Conservation (phyloP, 73 alveolate genomes). For the Blepharisma stoltei region DNA sequence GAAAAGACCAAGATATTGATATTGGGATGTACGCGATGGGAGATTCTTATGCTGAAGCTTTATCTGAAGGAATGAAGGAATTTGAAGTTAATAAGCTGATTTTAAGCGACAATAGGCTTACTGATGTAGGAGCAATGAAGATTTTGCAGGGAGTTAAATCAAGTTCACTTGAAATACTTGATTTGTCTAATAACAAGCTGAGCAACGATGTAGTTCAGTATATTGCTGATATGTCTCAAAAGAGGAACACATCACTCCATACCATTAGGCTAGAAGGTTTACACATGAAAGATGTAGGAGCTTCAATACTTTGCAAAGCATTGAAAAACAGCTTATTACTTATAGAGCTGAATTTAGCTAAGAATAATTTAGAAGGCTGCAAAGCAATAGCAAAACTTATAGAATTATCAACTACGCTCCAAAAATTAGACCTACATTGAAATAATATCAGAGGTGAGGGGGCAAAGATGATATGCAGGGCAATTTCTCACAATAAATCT, state of each 20-base stretch:
- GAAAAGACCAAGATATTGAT: not conserved
- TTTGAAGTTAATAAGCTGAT: conserved; percentile 2
- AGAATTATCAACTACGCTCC: not conserved
- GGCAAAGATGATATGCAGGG: not conserved
- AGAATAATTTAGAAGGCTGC: conserved; percentile 13
- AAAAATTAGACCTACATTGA: conserved; percentile 55
- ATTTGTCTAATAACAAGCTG: conserved; percentile 22
- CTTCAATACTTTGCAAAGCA: conserved; percentile 8
- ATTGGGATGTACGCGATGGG: conserved; percentile 29
- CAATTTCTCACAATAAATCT: conserved; percentile 7
- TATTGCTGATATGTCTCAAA: not conserved
- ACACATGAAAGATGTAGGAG: not conserved
- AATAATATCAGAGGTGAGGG: conserved; percentile 55
- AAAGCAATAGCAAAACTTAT: not conserved
- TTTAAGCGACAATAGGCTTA: conserved; percentile 14
- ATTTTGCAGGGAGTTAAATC: not conserved
- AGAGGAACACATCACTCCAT: not conserved
- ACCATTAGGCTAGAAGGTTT: conserved; percentile 11
- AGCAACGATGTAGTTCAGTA: not conserved
- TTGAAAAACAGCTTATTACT: not conserved
- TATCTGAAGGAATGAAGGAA: conserved; percentile 4
- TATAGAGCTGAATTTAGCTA: not conserved
- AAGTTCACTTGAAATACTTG: not conserved
- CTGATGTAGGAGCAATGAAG: conserved; percentile 12
- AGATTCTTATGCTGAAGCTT: conserved; percentile 33